These are phyloP conservation scores for Monosporascus sp. DNA, from an alignment of 2,329 filamentous ascomycete genomes.

Conservation along the genomic window DNA sequence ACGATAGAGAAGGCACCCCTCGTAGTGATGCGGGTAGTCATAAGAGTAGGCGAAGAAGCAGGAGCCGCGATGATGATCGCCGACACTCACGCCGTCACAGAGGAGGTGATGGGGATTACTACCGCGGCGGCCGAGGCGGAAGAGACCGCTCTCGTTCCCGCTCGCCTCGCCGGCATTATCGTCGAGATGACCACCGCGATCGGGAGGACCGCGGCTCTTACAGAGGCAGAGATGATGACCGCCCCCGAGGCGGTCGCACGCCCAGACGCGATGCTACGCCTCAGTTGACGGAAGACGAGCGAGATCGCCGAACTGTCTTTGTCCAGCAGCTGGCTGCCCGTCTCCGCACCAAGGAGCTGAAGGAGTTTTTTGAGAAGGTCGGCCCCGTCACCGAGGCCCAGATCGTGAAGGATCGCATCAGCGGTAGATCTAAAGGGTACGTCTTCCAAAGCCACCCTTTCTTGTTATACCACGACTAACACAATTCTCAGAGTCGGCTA, in stretches of 20 bases:
- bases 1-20: slow-evolving; percentile 60
- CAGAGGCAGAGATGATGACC: slow-evolving; percentile 49
- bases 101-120: slow-evolving; percentile 64
- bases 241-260: slow-evolving; percentile 28
- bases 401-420: slow-evolving; percentile 97
- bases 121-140: slow-evolving; percentile 53
- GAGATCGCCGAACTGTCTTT: slow-evolving; percentile 94
- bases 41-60: slow-evolving; percentile 75
- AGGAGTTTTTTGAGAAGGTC: slow-evolving; percentile 91
- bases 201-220: slow-evolving; percentile 47
- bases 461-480: slow-evolving; percentile 1
- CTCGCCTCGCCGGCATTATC: slow-evolving; percentile 60
- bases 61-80: slow-evolving; percentile 71
- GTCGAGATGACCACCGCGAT: slow-evolving; percentile 50
- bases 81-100: slow-evolving; percentile 69
- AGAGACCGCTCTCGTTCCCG: slow-evolving; percentile 66
- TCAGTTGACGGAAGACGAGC: slow-evolving; percentile 86
- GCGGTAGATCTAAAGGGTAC: slow-evolving; percentile 94
- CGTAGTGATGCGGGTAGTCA: slow-evolving; percentile 74
- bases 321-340: slow-evolving; percentile 96
- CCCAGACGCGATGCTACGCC: slow-evolving; percentile 54
- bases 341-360: slow-evolving; percentile 85
- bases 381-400: slow-evolving; percentile 94
- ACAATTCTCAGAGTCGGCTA: slow-evolving; percentile 78
- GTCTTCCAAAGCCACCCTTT: slow-evolving; percentile 25